phyloP scores from a whole-genome alignment of 495 filamentous ascomycete species.

The Aspergillus indologenus region DNA sequence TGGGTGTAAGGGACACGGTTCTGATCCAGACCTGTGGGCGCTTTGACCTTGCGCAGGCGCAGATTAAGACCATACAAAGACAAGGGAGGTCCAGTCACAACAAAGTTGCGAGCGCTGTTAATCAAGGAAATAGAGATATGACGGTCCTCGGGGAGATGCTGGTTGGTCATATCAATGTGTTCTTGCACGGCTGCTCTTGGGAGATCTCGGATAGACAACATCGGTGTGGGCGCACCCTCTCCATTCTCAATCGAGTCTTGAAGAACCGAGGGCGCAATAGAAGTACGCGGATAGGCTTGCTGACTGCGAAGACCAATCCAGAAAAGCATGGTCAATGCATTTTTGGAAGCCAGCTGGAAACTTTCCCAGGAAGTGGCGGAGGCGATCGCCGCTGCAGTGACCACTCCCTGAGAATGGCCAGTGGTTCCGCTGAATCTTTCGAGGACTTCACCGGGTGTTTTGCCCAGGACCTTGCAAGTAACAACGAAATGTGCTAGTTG shows the following conservation, averaged over 20 bases:
- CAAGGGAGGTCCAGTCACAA: slow-evolving; percentile 92
- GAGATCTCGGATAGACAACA: slow-evolving; percentile 95
- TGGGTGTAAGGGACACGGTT: slow-evolving; percentile 91
- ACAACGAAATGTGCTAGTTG: slow-evolving; percentile 93
- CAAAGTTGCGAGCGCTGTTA: slow-evolving; percentile 95
- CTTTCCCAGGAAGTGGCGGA: slow-evolving; percentile 86
- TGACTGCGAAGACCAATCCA: slow-evolving; percentile 99
- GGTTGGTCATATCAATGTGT: slow-evolving; percentile 93
- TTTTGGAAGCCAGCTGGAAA: slow-evolving; percentile 70
- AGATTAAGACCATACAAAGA: slow-evolving; percentile 95
- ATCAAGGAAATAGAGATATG: slow-evolving; percentile 94
- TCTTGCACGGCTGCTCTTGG: slow-evolving; percentile 80
- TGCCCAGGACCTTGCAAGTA: slow-evolving; percentile 83
- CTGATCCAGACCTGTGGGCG: slow-evolving; percentile 93
- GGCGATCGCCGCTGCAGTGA: slow-evolving; percentile 89
- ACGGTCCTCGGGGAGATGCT: slow-evolving; percentile 85
- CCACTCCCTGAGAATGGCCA: slow-evolving; percentile 94
- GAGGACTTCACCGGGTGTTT: slow-evolving; percentile 78
- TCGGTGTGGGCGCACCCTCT: slow-evolving; percentile 90
- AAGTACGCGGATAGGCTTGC: slow-evolving; percentile 93
- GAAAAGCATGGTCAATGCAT: slow-evolving; percentile 90
- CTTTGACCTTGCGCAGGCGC: slow-evolving; percentile 91
- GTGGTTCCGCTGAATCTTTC: slow-evolving; percentile 82
- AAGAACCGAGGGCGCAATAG: slow-evolving; percentile 84
- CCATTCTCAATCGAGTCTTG: slow-evolving; percentile 93